Percentiles rank a stretch among this genome's conserved stretches.
These are phyloP conservation scores for Tylopilus sp. DNA, from an alignment of 768 basidiomycete genomes.

Conservation along the genomic window DNA sequence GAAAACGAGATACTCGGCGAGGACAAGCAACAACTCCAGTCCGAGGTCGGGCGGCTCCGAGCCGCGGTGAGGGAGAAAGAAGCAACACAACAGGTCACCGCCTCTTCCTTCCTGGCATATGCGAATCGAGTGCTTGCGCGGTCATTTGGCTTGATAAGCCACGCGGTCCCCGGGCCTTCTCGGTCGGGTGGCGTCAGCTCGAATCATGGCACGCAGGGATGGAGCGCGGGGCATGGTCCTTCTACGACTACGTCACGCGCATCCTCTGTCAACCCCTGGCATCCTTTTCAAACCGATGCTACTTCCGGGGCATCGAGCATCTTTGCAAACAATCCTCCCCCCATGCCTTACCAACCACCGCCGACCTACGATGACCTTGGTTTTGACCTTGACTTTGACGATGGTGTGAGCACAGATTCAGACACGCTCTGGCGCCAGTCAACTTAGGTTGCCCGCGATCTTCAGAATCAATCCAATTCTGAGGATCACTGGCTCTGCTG, in stretches of 20 bases:
- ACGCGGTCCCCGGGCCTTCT: conserved; percentile 27
- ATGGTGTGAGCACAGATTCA: background rate
- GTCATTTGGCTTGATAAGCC: conserved; percentile 10
- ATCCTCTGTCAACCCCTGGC: background rate
- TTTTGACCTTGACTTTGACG: background rate
- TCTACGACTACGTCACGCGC: background rate
- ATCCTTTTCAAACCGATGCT: background rate
- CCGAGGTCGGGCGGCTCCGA: conserved; percentile 21
- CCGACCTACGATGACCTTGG: conserved; percentile 14
- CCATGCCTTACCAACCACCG: conserved; percentile 13
- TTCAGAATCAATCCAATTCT: conserved; percentile 38
- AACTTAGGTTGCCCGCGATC: conserved; percentile 25
- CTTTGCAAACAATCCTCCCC: conserved; percentile 27
- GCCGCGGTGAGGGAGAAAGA: conserved; percentile 13
- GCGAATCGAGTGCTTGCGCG: background rate
- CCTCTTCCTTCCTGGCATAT: background rate
- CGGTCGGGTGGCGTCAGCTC: background rate
- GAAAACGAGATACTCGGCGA: conserved; percentile 25
- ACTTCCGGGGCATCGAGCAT: conserved; percentile 19
- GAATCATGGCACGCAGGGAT: background rate
- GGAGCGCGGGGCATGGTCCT: background rate
- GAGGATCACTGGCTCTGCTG: conserved; percentile 38
- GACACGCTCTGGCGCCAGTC: conserved; percentile 4
- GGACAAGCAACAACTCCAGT: conserved; percentile 28
- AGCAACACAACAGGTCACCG: background rate